phyloP scores from a whole-genome alignment of 1,284 basidiomycete species.

The Ceratobasidium sp. region DNA sequence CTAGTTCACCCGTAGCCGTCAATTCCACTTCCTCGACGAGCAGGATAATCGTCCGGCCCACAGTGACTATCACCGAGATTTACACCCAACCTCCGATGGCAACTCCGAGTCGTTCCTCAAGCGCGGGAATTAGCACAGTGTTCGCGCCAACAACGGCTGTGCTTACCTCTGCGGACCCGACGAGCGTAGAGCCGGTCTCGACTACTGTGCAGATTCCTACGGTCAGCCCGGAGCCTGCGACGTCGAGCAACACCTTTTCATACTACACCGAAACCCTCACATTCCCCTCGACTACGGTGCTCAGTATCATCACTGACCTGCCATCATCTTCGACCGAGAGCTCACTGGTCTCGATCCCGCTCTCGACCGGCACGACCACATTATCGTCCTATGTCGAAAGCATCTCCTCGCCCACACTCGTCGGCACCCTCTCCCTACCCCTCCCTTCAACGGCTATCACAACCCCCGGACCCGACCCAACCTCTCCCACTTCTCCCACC shows the following conservation, averaged over 20 bases:
- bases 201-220: background rate
- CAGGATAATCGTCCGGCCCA: constrained; percentile 3
- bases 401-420: background rate
- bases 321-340: background rate
- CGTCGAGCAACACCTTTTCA: constrained; percentile 20
- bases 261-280: constrained; percentile 27
- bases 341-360: background rate
- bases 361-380: background rate
- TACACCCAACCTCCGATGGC: constrained; percentile 17
- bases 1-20: background rate
- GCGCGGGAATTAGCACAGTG: background rate
- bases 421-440: background rate
- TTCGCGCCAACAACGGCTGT: background rate
- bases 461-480: background rate
- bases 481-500: background rate
- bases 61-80: constrained; percentile 30
- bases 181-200: background rate
- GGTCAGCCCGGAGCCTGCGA: background rate
- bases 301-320: background rate
- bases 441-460: background rate
- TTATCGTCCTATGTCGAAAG: constrained; percentile 14
- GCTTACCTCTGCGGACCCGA: background rate
- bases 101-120: background rate
- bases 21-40: background rate
- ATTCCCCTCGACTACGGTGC: constrained; percentile 7